Evolutionary conservation across 495 filamentous ascomycete genomes (phyloP).

Genomic region (Thozetella sp.): DNA sequence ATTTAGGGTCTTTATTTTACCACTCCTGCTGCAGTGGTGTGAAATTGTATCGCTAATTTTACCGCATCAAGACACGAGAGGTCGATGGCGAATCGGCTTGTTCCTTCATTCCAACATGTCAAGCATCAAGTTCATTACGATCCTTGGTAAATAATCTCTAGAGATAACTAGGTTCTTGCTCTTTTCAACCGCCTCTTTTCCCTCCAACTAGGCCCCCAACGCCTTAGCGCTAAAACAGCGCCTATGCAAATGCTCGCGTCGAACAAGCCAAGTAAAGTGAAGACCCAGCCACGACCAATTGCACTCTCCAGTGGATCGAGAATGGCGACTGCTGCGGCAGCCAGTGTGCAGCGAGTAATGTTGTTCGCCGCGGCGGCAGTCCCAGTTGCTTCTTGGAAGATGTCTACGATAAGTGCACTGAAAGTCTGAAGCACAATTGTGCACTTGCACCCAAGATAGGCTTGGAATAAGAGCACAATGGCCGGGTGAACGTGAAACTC

Average conservation of each 20-base stretch:
- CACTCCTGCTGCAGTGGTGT: no score
- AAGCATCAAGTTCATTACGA: no score
- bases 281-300: constrained; percentile 19
- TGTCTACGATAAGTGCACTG: constrained; percentile 20
- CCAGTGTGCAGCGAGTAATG: constrained; percentile 16
- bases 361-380: constrained; percentile 20
- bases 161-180: no score
- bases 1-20: no score
- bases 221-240: constrained; percentile 4
- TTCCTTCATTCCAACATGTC: no score
- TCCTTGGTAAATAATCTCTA: no score
- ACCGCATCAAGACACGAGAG: no score
- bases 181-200: no score
- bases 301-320: constrained; percentile 19
- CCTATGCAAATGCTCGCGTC: constrained; percentile 1
- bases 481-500: constrained; percentile 7
- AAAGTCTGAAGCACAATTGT: constrained; percentile 7
- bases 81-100: no score
- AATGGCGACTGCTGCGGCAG: constrained; percentile 14
- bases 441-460: constrained; percentile 8
- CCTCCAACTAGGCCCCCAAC: no score
- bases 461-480: constrained; percentile 17
- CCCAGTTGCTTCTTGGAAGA: constrained; percentile 15
- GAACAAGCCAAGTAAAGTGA: constrained; percentile 19
- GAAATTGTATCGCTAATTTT: no score